Evolutionary conservation across 176 grass and related monocot species (phyloP).

Genomic region (Oryza brachyantha): DNA sequence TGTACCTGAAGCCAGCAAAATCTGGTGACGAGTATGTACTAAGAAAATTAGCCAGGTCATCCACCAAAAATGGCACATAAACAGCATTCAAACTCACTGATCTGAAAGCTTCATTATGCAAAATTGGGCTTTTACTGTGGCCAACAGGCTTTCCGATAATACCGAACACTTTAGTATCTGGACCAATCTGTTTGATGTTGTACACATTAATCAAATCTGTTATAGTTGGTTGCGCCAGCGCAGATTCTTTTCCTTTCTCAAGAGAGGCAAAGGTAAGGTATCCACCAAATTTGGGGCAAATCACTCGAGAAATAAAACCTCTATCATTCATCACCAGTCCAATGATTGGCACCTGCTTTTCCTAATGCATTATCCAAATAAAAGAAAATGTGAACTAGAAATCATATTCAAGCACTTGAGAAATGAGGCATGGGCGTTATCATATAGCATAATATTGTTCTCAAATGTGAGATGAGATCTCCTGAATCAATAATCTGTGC

Average conservation of each 20-base stretch:
- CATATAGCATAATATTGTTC: constrained; percentile 24
- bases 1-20: constrained; percentile 94
- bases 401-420: constrained; percentile 7
- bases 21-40: constrained; percentile 83
- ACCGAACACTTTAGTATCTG: constrained; percentile 84
- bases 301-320: constrained; percentile 80
- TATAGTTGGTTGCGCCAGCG: constrained; percentile 63
- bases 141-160: constrained; percentile 88
- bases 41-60: constrained; percentile 82
- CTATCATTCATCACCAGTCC: constrained; percentile 94
- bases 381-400: constrained; percentile 40
- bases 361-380: constrained; percentile 74
- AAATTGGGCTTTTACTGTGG: constrained; percentile 93
- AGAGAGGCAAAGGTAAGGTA: constrained; percentile 93
- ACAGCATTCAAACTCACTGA: constrained; percentile 81
- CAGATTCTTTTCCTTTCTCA: constrained; percentile 68
- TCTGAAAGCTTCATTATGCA: constrained; percentile 89
- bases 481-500: background rate
- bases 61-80: constrained; percentile 94
- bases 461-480: background rate
- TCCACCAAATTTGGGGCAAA: constrained; percentile 91
- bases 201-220: constrained; percentile 82
- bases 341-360: constrained; percentile 90
- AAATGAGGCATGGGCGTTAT: constrained; percentile 25
- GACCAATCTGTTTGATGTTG: constrained; percentile 63